A percentile compares a stretch with the other conserved stretches of the same genome.
phyloP scores from a whole-genome alignment of 495 filamentous ascomycete genomes.

The Ascodesmis nigricans region DNA sequence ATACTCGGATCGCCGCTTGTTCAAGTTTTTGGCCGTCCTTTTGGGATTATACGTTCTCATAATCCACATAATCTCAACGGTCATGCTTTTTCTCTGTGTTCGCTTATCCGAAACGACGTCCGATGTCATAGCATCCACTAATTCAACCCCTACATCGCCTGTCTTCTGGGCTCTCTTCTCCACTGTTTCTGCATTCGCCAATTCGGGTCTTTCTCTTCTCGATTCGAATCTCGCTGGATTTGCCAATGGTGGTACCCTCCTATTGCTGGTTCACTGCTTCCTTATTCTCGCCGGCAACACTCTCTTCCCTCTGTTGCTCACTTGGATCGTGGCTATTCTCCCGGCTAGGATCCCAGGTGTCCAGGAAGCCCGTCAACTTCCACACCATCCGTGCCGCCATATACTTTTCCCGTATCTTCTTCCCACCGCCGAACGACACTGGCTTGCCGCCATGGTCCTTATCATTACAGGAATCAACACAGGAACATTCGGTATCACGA shows the following conservation, averaged over 20 bases:
- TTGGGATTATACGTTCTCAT: too few species aligned
- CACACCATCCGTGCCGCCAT: background rate
- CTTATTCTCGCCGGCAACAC: constrained; percentile 77
- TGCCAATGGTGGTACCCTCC: constrained; percentile 36
- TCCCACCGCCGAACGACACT: constrained; percentile 55
- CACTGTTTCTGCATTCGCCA: constrained; percentile 61
- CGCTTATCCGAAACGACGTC: background rate
- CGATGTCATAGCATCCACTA: background rate
- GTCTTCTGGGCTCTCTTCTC: constrained; percentile 55
- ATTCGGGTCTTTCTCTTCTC: constrained; percentile 65
- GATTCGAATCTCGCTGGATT: constrained; percentile 64
- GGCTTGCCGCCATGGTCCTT: constrained; percentile 49
- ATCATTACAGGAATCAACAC: constrained; percentile 63
- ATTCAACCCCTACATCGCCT: too few species aligned
- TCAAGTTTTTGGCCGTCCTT: too few species aligned
- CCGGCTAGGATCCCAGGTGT: background rate
- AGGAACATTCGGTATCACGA: constrained; percentile 57
- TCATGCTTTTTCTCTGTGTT: too few species aligned
- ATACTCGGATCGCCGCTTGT: too few species aligned
- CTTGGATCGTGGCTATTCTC: constrained; percentile 4
- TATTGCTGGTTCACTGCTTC: constrained; percentile 51
- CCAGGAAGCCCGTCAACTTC: background rate
- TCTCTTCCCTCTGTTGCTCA: constrained; percentile 16
- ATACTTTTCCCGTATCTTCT: constrained; percentile 57
- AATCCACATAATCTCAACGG: constrained; percentile 10